Conservation (phyloP, 2,329 filamentous ascomycete species). For the Beauveria asiatica region DNA sequence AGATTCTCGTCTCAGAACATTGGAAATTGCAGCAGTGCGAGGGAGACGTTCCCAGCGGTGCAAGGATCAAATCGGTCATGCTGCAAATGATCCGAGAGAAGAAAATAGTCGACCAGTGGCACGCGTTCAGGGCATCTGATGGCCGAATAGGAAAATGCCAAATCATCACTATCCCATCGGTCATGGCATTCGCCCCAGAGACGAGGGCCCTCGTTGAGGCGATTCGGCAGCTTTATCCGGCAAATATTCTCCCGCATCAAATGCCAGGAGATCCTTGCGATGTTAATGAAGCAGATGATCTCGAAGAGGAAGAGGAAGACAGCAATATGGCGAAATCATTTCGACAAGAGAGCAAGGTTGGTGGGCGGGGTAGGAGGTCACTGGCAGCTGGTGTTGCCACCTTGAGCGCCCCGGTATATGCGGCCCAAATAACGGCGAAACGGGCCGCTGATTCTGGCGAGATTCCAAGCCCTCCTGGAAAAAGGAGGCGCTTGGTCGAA, state of each 20-base stretch:
- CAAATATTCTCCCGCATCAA: neutral
- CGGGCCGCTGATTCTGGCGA: slow-evolving; percentile 18
- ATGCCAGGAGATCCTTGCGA: slow-evolving; percentile 8
- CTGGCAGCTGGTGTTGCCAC: slow-evolving; percentile 37
- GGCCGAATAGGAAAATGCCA: slow-evolving; percentile 37
- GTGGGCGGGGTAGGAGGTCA: slow-evolving; percentile 22
- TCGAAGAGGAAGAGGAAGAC: slow-evolving; percentile 13
- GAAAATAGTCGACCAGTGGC: slow-evolving; percentile 31
- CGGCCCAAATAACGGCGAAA: slow-evolving; percentile 28
- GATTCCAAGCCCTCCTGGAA: slow-evolving; percentile 14
- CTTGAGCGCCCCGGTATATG: slow-evolving; percentile 44
- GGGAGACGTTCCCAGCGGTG: slow-evolving; percentile 32
- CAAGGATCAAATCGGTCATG: slow-evolving; percentile 30
- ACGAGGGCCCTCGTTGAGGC: slow-evolving; percentile 35
- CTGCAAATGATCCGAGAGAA: slow-evolving; percentile 30
- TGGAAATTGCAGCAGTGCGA: slow-evolving; percentile 35
- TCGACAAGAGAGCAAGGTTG: slow-evolving; percentile 14
- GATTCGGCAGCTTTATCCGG: slow-evolving; percentile 38
- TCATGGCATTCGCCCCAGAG: slow-evolving; percentile 34
- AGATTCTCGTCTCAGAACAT: neutral
- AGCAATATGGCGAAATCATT: slow-evolving; percentile 17
- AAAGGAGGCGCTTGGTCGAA: slow-evolving; percentile 13
- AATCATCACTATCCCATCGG: slow-evolving; percentile 33
- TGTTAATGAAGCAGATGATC: neutral
- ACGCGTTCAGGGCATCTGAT: slow-evolving; percentile 32